Evolutionary conservation across 2,329 filamentous ascomycete species (phyloP), one percentile per base, ranked within the genome.

Genomic region (Cyanodermella asteris): DNA sequence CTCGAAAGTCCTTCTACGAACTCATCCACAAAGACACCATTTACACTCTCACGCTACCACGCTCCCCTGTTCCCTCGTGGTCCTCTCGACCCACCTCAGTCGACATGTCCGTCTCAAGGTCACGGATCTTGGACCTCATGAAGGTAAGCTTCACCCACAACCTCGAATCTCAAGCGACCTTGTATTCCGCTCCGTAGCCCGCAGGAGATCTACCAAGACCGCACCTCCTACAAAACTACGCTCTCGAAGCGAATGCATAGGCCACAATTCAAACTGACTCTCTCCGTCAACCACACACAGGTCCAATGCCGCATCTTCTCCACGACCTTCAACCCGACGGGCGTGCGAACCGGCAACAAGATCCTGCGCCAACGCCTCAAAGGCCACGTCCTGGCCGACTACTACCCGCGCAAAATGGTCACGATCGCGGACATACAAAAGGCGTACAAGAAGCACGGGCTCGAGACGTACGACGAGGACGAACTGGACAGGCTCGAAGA

Each of bases 301-400:
- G 64, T 66, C 43, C 81, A 82, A 72, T 91, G 80, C 61, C 68
- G 72, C 47, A 67, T 94, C 55, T 97, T 94, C 59, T 72, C 72
- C 42, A 77, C 75, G 25, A 82, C 72, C 26, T 94, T 71, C 59
- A 97, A 97, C 52, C 87, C 87, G 14, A 62, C 78, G 28, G 59
- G 70, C 37, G 49, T 74, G 32, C 77, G 87, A 33, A 67, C 78
- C 38, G 87, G 87, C 42, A 93, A 87, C 56, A 91, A 87, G 51
- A 61, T 97, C 46, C 61, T 97, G 31, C 77, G 82, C 42, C 76
- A 93, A 49, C 70, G 82, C 42, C 59, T 94, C 34, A 69, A 65
- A 42, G 87, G 87, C n/a, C 77, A 81, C 16, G 55, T 74, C 1
- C 53, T 93, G 35, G 74, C 72, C 19, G 62, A 77, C 29, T 97